phyloP scores from a whole-genome alignment of 1,284 basidiomycete genomes.

The Bondarzewia mesenterica region DNA sequence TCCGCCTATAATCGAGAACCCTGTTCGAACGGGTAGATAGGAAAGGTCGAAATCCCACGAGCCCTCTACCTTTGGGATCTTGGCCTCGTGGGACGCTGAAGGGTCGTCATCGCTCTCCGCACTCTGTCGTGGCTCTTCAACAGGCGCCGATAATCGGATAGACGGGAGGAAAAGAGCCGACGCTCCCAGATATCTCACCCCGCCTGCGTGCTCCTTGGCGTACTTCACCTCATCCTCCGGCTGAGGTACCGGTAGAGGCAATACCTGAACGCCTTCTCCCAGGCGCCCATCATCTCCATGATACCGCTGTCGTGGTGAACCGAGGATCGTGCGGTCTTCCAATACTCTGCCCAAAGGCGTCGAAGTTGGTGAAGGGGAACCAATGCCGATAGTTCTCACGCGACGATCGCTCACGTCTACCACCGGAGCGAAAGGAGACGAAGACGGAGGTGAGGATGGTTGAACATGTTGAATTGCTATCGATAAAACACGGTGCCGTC shows the following conservation, averaged over 20 bases:
- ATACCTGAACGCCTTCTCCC: neutral
- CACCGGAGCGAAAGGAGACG: constrained; percentile 16
- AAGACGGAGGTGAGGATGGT: neutral
- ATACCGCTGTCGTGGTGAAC: constrained; percentile 7
- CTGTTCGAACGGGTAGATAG: constrained; percentile 45
- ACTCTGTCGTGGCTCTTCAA: constrained; percentile 18
- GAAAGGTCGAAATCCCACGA: constrained; percentile 51
- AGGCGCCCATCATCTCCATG: neutral
- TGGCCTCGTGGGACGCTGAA: neutral
- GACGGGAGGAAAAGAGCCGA: constrained; percentile 10
- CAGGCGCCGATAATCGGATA: neutral
- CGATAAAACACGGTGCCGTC: constrained; percentile 33
- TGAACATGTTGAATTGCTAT: constrained; percentile 61
- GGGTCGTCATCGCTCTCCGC: constrained; percentile 22
- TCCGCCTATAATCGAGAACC: constrained; percentile 55
- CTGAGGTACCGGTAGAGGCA: constrained; percentile 8
- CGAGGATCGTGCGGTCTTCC: constrained; percentile 8
- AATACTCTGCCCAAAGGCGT: constrained; percentile 11
- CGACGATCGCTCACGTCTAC: neutral
- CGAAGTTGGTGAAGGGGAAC: constrained; percentile 14
- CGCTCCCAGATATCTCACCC: constrained; percentile 10
- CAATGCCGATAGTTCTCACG: constrained; percentile 9
- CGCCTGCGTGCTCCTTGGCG: constrained; percentile 3
- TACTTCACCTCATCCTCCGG: constrained; percentile 8
- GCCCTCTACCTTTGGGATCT: constrained; percentile 11